Conservation (phyloP, 2,329 filamentous ascomycete genomes). For the Lachnellula suecica region DNA sequence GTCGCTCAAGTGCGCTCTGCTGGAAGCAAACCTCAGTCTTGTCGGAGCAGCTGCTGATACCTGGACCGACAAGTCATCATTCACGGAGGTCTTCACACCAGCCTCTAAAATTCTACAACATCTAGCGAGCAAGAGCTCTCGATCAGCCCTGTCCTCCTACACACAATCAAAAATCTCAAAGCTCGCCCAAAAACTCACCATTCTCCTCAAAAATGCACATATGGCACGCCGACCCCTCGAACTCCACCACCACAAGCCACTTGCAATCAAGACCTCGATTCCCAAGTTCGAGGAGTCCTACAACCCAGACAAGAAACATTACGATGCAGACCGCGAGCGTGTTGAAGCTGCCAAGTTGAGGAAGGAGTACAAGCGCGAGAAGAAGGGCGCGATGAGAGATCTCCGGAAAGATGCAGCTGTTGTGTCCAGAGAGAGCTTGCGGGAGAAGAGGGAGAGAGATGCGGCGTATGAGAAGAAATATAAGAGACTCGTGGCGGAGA, state of each 20-base stretch:
- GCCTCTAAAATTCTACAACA: constrained; percentile 57
- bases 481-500: constrained; percentile 86
- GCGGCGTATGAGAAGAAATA: constrained; percentile 96
- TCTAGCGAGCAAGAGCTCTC: constrained; percentile 54
- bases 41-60: constrained; percentile 67
- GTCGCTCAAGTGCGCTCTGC: constrained; percentile 54
- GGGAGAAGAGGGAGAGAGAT: constrained; percentile 91
- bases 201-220: constrained; percentile 59
- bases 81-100: constrained; percentile 76
- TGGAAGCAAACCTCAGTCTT: constrained; percentile 63
- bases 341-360: constrained; percentile 81
- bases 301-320: constrained; percentile 86
- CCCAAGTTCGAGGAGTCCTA: constrained; percentile 96
- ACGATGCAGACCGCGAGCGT: constrained; percentile 91
- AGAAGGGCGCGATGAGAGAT: constrained; percentile 92
- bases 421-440: constrained; percentile 84
- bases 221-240: constrained; percentile 74
- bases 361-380: constrained; percentile 90
- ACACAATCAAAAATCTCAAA: constrained; percentile 24
- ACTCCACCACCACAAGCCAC: constrained; percentile 83
- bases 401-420: constrained; percentile 94
- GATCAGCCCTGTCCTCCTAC: constrained; percentile 46
- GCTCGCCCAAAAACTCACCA: constrained; percentile 42
- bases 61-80: constrained; percentile 73
- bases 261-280: constrained; percentile 83